Conservation (phyloP, 352 stramenopile species). For the Phytophthora megakarya region DNA sequence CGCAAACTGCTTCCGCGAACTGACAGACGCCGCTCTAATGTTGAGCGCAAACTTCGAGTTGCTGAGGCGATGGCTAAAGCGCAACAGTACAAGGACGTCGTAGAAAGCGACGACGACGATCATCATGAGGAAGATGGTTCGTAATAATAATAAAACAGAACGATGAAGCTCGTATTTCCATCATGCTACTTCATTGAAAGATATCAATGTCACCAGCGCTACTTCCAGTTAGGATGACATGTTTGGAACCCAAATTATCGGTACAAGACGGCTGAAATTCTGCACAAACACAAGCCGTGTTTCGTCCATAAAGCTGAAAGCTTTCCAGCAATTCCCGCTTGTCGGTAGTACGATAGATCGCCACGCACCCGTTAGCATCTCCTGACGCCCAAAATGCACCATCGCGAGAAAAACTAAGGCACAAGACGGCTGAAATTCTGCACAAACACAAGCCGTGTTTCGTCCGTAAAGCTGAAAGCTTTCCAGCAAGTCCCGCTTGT, state of each 20-base stretch:
- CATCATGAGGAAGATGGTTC: conserved; percentile 32
- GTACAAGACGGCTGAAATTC: conserved; percentile 33
- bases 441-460: conserved; percentile 35
- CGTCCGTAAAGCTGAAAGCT: conserved; percentile 26
- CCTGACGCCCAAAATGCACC: conserved; percentile 51
- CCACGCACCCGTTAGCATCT: conserved; percentile 48
- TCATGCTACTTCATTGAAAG: conserved; percentile 13
- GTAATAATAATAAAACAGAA: conserved; percentile 34
- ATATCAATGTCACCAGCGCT: conserved; percentile 34
- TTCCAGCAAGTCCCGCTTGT: conserved; percentile 24
- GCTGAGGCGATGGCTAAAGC: conserved; percentile 47
- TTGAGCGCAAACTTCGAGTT: conserved; percentile 67
- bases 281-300: conserved; percentile 37
- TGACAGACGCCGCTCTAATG: conserved; percentile 48
- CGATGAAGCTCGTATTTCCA: conserved; percentile 7
- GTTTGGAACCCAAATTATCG: background rate
- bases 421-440: conserved; percentile 35
- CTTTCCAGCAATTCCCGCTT: conserved; percentile 24
- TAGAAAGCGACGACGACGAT: conserved; percentile 31
- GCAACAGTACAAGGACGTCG: conserved; percentile 22
- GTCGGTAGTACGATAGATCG: conserved; percentile 44
- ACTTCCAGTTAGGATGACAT: conserved; percentile 33
- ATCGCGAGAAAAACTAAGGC: too few species aligned
- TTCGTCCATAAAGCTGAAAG: conserved; percentile 26
- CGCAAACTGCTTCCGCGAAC: conserved; percentile 60